Evolutionary conservation across 2,329 filamentous ascomycete species (phyloP), one percentile per base, ranked within the genome.

Genomic region (Nemania diffusa): DNA sequence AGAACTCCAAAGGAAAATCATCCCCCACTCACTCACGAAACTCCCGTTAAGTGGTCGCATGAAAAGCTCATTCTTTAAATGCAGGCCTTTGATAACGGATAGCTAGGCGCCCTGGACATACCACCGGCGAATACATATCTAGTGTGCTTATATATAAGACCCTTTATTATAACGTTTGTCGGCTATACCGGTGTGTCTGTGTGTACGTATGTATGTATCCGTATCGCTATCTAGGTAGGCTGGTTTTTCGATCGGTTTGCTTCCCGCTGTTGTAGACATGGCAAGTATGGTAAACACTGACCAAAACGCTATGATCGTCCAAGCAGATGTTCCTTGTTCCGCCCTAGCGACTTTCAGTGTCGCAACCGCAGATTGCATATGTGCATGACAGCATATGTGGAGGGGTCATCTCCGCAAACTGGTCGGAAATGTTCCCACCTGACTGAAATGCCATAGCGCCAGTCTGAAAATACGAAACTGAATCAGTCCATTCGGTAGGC

Each of bases 21-120:
- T 24, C 27, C 65, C 62, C 65, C 48, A 53, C 51, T n/a, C 11
- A 44, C 1, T 20, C n/a, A n/a, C n/a, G 24, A 52, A 57, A 22
- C n/a, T 29, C 32, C 20, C 51, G n/a, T 68, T 68, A 68, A 64
- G 65, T 65, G 61, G 65, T 61, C 65, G 62, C 65, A 65, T 68
- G 15, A 53, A 32, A n/a, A 50, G 7, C 32, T 27, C 24, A 29
- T 24, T 57, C 17, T 42, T 27, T 37, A 50, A 24, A n/a, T 17
- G 37, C 42, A n/a, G 42, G 27, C 51, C 34, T 44, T 44, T 37
- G n/a, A 17, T 17, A 32, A 46, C n/a, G 29, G 7, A 8, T 42
- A 24, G n/a, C n/a, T n/a, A 9, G 13, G 11, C 11, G 24, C 24
- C 5, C 58, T 44, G 26, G 17, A 32, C n/a, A n/a, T n/a, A n/a